Base-by-base conservation (phyloP, 1,284 basidiomycete species). In the Cutaneotrichosporon spelunceum region DNA sequence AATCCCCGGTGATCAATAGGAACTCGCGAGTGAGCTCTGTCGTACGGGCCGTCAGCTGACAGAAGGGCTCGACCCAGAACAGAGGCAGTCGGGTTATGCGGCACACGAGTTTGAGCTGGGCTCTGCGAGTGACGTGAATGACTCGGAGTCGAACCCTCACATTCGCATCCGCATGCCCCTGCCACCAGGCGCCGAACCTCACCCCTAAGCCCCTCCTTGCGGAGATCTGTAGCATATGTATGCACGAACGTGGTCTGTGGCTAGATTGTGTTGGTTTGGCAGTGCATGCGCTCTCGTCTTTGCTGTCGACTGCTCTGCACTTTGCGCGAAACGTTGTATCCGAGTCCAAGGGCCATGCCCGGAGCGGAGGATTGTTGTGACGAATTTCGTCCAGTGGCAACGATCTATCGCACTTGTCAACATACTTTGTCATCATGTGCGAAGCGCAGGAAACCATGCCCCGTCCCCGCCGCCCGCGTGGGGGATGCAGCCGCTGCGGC, bases 1-100 rank as follows among this genome's bases (percentile, higher is more conserved):
- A 58, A 84, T 88, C 53, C 79, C 76, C 24, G 77, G 72, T 44
- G 83, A 85, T 44, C 84, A 86, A 83, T 87, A 86, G 85, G 85
- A 86, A 86, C 81, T 86, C 81, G 82, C 82, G 85, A 86, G 85
- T 79, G 65, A 21, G 57, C 21, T 39, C n/a, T n/a, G n/a, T n/a
- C n/a, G n/a, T n/a, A n/a, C n/a, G n/a, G n/a, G n/a, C n/a, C n/a
- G n/a, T 16, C 19, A 34, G 29, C 55, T 56, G 44, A 48, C 42
- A 23, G 55, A 29, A 56, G 55, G 55, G 55, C 55, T 56, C 44
- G 55, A 56, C 55, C 47, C 55, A 11, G 16, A 26, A n/a, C 21
- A 30, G 21, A n/a, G 44, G 30, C 33, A 26, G n/a, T 33, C 55
- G 21, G 9, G n/a, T 29, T 6, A 36, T 54, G 54, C 39, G 30